Conservation (phyloP, 352 stramenopile species). For the Phytophthora pluvialis region DNA sequence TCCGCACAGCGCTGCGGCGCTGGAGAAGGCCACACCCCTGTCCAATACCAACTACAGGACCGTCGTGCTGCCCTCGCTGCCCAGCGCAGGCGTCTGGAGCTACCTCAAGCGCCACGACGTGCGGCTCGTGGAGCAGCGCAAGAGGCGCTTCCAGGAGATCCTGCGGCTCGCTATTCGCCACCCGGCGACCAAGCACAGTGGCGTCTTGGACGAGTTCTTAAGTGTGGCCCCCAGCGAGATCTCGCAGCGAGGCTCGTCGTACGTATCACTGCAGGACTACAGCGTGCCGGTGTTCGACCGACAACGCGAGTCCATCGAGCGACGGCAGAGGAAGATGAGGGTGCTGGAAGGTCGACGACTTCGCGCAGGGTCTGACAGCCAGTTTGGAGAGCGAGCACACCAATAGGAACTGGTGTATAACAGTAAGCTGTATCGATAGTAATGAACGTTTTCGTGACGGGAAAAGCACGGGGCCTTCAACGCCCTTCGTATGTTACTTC, state of each 20-base stretch:
- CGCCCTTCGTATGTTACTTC: not conserved
- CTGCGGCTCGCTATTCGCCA: slow-evolving; percentile 79
- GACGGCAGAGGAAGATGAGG: slow-evolving; percentile 73
- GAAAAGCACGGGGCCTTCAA: slow-evolving; percentile 13
- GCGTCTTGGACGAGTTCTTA: slow-evolving; percentile 75
- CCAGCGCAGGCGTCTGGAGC: slow-evolving; percentile 79
- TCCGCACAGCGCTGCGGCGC: slow-evolving; percentile 43
- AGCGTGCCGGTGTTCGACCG: slow-evolving; percentile 79
- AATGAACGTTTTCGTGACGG: slow-evolving; percentile 52
- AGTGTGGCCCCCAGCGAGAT: slow-evolving; percentile 76
- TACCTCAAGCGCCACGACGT: slow-evolving; percentile 86
- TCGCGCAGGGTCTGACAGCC: slow-evolving; percentile 45
- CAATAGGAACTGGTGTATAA: slow-evolving; percentile 23
- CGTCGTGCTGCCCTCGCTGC: slow-evolving; percentile 65
- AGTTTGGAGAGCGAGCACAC: slow-evolving; percentile 34
- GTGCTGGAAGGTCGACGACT: slow-evolving; percentile 69
- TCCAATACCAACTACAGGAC: slow-evolving; percentile 51
- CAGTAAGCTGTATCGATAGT: slow-evolving; percentile 41
- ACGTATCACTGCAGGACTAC: slow-evolving; percentile 81
- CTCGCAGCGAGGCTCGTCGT: slow-evolving; percentile 79
- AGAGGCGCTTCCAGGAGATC: slow-evolving; percentile 86
- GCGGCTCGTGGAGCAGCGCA: slow-evolving; percentile 79
- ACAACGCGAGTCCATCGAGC: slow-evolving; percentile 81
- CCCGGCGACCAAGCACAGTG: slow-evolving; percentile 66
- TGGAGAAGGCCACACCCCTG: slow-evolving; percentile 34